Base-by-base conservation (phyloP, 1,284 basidiomycete genomes). In the Ustilago bromivora region DNA sequence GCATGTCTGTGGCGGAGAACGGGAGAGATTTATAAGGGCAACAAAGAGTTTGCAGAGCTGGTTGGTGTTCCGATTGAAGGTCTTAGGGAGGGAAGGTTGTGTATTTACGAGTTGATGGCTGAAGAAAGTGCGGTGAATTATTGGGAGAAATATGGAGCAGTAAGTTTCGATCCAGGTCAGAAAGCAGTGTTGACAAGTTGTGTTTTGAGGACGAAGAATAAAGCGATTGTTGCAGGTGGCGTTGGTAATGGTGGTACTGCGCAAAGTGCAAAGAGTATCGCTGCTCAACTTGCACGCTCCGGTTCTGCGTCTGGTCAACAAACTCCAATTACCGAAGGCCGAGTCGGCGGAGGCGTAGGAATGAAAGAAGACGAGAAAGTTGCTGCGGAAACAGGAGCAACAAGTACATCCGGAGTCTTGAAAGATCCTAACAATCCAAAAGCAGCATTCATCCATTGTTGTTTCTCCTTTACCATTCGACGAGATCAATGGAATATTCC, bases 21-120 rank as follows among this genome's bases (percentile, higher is more conserved):
- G 1, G 97, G 97, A 32, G 96, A 99, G 88, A 98, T 99, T 70
- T 98, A 98, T 63, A 89, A 98, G 96, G 87, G 96, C 92, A 99
- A 99, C 85, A 91, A 94, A 70, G 95, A 98, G 87, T 96, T 96
- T 87, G 92, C 93, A 4, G 93, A 94, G 81, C 88, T 96, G 2
- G 92, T 95, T 7, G 93, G 94, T 2, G 89, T 94, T 2, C 92
- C 94, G 71, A 92, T 93, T 35, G 91, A 91, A 74, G 91, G 92
- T 90, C 89, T 94, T 84, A 90, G 93, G 17, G 93, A 93, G 89
- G 96, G 96, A 1, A 91, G 94, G 57, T 87, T 98, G 53, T 97
- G 95, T 82, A 98, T 99, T 63, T 98, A 98, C 87, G 96, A 99
- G 86, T 90, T 98, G 61, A 87, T 87, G 86, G 82, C 84, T 12